phyloP scores from a whole-genome alignment of 108 stramenopile species.

The Epithemia pelagica region DNA sequence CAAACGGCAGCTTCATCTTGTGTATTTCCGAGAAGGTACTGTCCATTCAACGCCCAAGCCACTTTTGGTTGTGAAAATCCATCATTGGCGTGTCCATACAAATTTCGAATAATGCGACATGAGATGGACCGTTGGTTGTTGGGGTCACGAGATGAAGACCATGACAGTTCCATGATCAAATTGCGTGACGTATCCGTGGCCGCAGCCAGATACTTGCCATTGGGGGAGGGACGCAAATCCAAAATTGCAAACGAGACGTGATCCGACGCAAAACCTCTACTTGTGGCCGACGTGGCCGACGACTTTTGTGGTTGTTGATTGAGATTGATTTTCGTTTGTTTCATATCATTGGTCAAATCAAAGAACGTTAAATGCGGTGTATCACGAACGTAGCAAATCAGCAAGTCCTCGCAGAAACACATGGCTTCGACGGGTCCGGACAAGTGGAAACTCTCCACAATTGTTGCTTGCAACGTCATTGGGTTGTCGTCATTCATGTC shows the following conservation, averaged over 20 bases:
- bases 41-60: constrained; percentile 66
- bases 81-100: constrained; percentile 79
- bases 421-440: constrained; percentile 56
- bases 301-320: constrained; percentile 18
- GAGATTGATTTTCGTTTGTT: constrained; percentile 40
- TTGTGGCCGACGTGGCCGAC: constrained; percentile 8
- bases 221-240: constrained; percentile 49
- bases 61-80: constrained; percentile 70
- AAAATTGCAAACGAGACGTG: constrained; percentile 81
- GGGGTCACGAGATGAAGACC: constrained; percentile 15
- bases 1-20: constrained; percentile 59
- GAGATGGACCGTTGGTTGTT: neutral
- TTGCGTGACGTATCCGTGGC: constrained; percentile 81
- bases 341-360: constrained; percentile 45
- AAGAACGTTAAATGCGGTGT: constrained; percentile 63
- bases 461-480: constrained; percentile 13
- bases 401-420: constrained; percentile 55
- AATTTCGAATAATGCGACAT: constrained; percentile 51
- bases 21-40: constrained; percentile 73
- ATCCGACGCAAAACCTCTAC: constrained; percentile 43
- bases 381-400: constrained; percentile 69
- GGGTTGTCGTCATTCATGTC: constrained; percentile 15
- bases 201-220: constrained; percentile 59
- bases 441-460: constrained; percentile 55
- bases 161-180: constrained; percentile 54